Evolutionary conservation across 345 rosid genomes (phyloP), one percentile per base, ranked within the genome.

Genomic region (Populus tremula): DNA sequence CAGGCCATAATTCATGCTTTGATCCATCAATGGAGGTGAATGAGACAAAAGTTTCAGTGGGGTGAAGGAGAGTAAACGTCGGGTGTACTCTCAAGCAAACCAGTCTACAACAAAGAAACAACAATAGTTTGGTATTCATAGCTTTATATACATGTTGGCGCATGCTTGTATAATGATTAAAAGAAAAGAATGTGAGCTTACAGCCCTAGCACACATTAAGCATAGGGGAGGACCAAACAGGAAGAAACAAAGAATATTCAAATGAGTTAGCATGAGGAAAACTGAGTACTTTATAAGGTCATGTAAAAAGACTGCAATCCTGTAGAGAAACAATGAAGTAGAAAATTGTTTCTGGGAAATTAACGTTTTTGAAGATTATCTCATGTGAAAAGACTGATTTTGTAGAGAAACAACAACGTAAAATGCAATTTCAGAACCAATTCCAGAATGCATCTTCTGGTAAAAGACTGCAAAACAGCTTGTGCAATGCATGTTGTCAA

Each of bases 71-170:
- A 73, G 25, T 13, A 79, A 93, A 91, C n/a, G 86, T 84, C 43
- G 98, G 98, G 80, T 93, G 96, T 64, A 87, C 85, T 86, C 97
- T 90, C 85, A 94, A 85, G 85, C 95, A 93, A 83, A 94, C 96
- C 81, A 94, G 81, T 91, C 98, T 94, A 79, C 76, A 80, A 67
- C 39, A 76, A 16, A 78, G 77, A 59, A 70, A 47, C 14, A 68
- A 63, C 36, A 6, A 67, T 18, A 17, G 11, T 18, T 67, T 5
- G 18, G 38, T 38, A 21, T 38, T 18, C 38, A 5, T 18, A 3
- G 18, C 49, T 14, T 53, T 20, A 7, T 53, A 8, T 53, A 53
- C 10, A 53, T 20, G 59, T 18, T 53, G n/a, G 59, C 2, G 20
- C 59, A 53, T 53, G n/a, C 10, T 53, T 53, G 59, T 53, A 53